Base-by-base conservation (phyloP, 495 filamentous ascomycete genomes). In the Daldinia concentrica region DNA sequence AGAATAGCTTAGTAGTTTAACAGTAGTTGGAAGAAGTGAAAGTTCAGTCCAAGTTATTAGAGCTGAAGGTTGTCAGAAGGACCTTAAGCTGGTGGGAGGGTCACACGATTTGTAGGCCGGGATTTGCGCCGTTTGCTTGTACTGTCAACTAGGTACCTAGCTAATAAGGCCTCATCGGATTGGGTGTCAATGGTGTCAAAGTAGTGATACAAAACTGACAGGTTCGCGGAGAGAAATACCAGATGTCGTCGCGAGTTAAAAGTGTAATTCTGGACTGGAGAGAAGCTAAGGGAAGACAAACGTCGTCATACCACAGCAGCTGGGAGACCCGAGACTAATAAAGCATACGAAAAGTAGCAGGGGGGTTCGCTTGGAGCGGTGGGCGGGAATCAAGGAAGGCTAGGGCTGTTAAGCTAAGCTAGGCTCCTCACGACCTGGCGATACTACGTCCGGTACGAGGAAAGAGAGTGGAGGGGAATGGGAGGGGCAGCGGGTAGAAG, bases 281-380 rank as follows among this genome's bases (percentile, higher is more conserved):
- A 67, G 72, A 68, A 70, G 70, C 60, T 71, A 66, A 52, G 66
- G 64, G 68, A 68, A 69, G 77, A 79, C 80, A 79, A 82, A 82
- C 82, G 76, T 82, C 80, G 78, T 84, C 80, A 83, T 83, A 79
- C 78, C 71, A 80, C 80, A 81, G 76, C 39, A 69, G 43, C 43
- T 48, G 43, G 43, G 43, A 48, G 43, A 22, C 17, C 43, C 43
- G 43, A 22, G 19, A 48, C 43, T 48, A 48, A 48, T 48, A 48
- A 48, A 48, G 43, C 43, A 48, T 48, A 48, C 43, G 43, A 48
- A 48, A 48, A 24, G 43, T 22, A 24, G 43, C 43, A 48, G 70
- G 70, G 69, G 70, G 70, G 70, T 55, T 73, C 65, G 70, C 65
- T 68, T 68, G 70, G 43, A 68, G 69, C 62, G 64, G 64, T 68